These are phyloP conservation scores for Aspergillus pseudotamarii DNA, from an alignment of 2,329 filamentous ascomycete species.

Conservation along the genomic window DNA sequence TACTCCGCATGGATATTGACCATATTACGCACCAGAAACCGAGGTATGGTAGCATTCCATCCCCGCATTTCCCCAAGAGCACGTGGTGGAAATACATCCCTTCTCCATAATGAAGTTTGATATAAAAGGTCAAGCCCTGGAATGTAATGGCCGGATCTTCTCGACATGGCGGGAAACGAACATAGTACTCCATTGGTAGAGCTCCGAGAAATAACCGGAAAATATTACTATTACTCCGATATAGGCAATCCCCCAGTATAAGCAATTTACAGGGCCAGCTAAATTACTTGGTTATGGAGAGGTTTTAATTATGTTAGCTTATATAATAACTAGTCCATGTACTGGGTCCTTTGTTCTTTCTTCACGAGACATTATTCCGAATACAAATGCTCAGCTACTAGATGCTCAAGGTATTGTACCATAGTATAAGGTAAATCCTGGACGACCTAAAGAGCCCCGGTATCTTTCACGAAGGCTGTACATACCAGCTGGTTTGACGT, in stretches of 20 bases:
- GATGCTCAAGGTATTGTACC: not conserved
- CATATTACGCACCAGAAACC: not conserved
- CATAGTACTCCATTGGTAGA: not conserved
- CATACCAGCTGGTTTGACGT: not conserved
- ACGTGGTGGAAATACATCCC: not conserved
- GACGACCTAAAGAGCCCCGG: too few species aligned
- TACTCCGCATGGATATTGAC: not conserved
- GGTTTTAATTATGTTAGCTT: not conserved
- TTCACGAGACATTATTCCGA: not conserved
- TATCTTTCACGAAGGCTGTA: not conserved
- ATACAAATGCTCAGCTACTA: not conserved
- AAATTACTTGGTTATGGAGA: too few species aligned
- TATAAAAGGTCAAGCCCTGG: not conserved
- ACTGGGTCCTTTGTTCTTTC: not conserved
- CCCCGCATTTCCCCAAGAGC: not conserved
- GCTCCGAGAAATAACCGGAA: not conserved
- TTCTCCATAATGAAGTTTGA: not conserved
- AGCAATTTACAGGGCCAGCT: too few species aligned
- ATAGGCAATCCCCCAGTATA: too few species aligned
- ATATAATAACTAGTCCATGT: too few species aligned
- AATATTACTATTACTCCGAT: too few species aligned
- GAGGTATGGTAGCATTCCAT: not conserved
- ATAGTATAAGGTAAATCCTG: too few species aligned
- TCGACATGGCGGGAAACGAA: not conserved
- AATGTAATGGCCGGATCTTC: not conserved